These are phyloP conservation scores for Trypanosoma lewisi DNA, from an alignment of 208 protist genomes.

Conservation along the genomic window DNA sequence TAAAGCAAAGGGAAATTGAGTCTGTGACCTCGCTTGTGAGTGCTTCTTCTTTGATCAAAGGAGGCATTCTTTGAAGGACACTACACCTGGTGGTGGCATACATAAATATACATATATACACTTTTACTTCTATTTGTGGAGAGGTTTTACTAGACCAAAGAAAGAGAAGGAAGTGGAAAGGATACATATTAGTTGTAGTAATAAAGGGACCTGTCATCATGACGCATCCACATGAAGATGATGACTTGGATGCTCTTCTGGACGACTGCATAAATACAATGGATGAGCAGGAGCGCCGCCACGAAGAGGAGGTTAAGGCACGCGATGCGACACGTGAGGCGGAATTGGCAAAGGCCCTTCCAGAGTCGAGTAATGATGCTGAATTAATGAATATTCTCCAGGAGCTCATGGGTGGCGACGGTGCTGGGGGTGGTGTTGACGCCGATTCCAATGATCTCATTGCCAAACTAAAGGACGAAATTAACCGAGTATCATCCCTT, in stretches of 20 bases:
- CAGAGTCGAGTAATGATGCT: slow-evolving; percentile 17
- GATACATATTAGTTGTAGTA: neutral
- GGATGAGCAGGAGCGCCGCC: slow-evolving; percentile 64
- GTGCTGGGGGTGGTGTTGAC: slow-evolving; percentile 45
- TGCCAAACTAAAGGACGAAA: slow-evolving; percentile 44
- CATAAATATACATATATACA: neutral
- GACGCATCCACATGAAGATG: slow-evolving; percentile 23
- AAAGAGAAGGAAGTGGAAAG: neutral
- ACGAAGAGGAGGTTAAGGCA: slow-evolving; percentile 53
- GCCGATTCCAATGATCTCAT: slow-evolving; percentile 33
- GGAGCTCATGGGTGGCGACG: slow-evolving; percentile 30
- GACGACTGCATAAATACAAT: slow-evolving; percentile 81
- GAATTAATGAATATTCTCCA: slow-evolving; percentile 26
- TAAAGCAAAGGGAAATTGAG: too few relatives aligned
- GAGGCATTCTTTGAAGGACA: too few relatives aligned
- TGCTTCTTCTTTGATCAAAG: too few relatives aligned
- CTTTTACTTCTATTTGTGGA: neutral
- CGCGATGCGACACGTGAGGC: slow-evolving; percentile 50
- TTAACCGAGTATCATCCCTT: slow-evolving; percentile 5
- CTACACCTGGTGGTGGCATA: too few relatives aligned
- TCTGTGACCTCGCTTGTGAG: too few relatives aligned
- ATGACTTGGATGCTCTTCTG: slow-evolving; percentile 79
- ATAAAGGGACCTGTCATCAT: neutral
- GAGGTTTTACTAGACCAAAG: neutral
- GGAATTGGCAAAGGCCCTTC: slow-evolving; percentile 44